phyloP scores from a whole-genome alignment of 164 flowering plant genomes.

The Chimonanthus praecox region DNA sequence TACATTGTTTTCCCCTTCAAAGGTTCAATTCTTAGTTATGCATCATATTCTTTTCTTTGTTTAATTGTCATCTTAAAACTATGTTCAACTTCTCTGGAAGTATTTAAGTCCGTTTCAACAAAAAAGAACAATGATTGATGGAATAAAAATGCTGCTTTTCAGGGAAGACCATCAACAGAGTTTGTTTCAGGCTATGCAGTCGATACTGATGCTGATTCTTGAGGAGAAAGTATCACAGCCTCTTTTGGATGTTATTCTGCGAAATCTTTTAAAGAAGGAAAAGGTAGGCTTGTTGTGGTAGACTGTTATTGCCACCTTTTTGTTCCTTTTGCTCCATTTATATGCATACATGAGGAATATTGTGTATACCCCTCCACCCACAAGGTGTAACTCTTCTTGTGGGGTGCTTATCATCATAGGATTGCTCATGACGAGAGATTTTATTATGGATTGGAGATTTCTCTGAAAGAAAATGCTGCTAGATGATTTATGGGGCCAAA shows the following conservation, averaged over 20 bases:
- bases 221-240: slow-evolving; percentile 60
- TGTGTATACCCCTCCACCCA: no score
- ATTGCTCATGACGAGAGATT: no score
- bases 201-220: slow-evolving; percentile 60
- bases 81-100: no score
- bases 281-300: slow-evolving; percentile 38
- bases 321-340: background rate
- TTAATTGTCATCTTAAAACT: no score
- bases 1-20: no score
- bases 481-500: background rate
- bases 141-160: slow-evolving; percentile 14
- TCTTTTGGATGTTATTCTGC: slow-evolving; percentile 63
- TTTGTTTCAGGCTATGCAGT: slow-evolving; percentile 53
- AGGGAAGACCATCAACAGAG: slow-evolving; percentile 70
- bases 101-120: no score
- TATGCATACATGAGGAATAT: no score
- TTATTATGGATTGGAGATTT: background rate
- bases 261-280: slow-evolving; percentile 56
- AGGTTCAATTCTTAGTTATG: no score
- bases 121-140: background rate
- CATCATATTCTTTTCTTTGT: no score
- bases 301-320: background rate
- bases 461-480: background rate
- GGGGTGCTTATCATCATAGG: no score
- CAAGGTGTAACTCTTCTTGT: no score